Base-by-base conservation (phyloP, 2,329 filamentous ascomycete species). In the Penicillium sp. region DNA sequence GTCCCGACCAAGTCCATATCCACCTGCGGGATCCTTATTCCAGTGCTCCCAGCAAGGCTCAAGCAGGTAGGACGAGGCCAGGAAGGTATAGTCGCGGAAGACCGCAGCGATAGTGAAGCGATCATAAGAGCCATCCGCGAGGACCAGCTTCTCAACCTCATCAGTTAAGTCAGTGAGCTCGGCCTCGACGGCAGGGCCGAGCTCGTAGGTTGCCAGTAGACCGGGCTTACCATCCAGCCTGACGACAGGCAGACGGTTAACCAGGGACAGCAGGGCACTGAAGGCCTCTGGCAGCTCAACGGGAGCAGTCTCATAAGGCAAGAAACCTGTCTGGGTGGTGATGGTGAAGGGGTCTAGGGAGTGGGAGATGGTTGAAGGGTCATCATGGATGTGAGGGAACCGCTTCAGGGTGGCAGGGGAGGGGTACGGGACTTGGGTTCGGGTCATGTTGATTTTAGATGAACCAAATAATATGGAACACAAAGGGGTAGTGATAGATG, bases 31-130 rank as follows among this genome's bases (percentile, higher is more conserved):
- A 48, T 68, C 61, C 39, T 74, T 75, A 53, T 75, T 73, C 69
- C 81, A 84, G 53, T 86, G 80, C 73, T 89, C 79, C 72, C 93
- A 91, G 69, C 91, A 96, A 10, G 91, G 91, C 76, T 96, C 91
- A 27, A 96, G 82, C 27, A 96, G 77, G 67, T 95, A 95, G 0
- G 89, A 88, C 19, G 88, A 95, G 4, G 90, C 87, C 27, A 95
- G 74, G 77, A 95, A 96, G 12, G 87, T 88, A 69, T 95, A 96
- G 74, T 96, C 91, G 16, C 91, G 80, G 70, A 95, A 95, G 40
- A 95, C 74, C 29, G 90, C 90, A 62, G 91, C 93, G 76, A 95
- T 83, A 51, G 89, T 74, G 13, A 86, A 86, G 33, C 92, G 78
- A 71, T 95, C 85, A 53, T 84, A 75, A 60, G 80, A 77, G 59